A percentile compares a stretch with the other conserved stretches of the same genome.
These are phyloP conservation scores for Paramyrothecium sp. DNA, from an alignment of 2,329 filamentous ascomycete genomes.

Conservation along the genomic window DNA sequence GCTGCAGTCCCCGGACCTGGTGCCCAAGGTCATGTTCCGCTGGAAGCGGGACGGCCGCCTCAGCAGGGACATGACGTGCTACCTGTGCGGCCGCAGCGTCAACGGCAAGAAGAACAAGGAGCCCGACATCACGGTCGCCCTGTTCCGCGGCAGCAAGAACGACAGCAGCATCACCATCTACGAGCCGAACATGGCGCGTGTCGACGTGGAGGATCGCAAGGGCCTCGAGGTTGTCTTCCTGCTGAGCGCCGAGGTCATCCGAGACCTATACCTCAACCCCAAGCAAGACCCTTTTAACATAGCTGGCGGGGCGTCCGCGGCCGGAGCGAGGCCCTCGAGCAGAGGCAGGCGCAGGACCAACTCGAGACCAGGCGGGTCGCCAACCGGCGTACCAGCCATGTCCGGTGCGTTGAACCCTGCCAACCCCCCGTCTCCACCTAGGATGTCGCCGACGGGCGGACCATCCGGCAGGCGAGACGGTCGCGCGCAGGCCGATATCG, in stretches of 20 bases:
- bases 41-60: slow-evolving; percentile 89
- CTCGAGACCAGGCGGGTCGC: slow-evolving; percentile 35
- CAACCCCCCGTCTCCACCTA: slow-evolving; percentile 13
- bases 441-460: slow-evolving; percentile 12
- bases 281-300: slow-evolving; percentile 79
- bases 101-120: slow-evolving; percentile 82
- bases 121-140: slow-evolving; percentile 90
- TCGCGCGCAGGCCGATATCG: slow-evolving; percentile 45
- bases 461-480: slow-evolving; percentile 15
- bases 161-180: slow-evolving; percentile 77
- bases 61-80: slow-evolving; percentile 85
- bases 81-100: slow-evolving; percentile 75
- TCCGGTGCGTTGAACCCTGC: slow-evolving; percentile 38
- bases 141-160: slow-evolving; percentile 70
- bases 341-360: slow-evolving; percentile 27
- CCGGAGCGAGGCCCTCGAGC: slow-evolving; percentile 13
- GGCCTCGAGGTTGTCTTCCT: slow-evolving; percentile 82
- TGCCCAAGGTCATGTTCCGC: slow-evolving; percentile 77
- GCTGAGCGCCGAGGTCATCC: slow-evolving; percentile 61
- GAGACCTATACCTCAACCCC: slow-evolving; percentile 63
- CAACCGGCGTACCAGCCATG: slow-evolving; percentile 20
- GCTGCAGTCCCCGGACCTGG: slow-evolving; percentile 40
- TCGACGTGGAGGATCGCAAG: slow-evolving; percentile 92
- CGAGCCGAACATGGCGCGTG: slow-evolving; percentile 84
- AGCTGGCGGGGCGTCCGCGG: slow-evolving; percentile 31